These are phyloP conservation scores for Clavispora phyllophila DNA, from an alignment of 805 yeast genomes.

Conservation along the genomic window DNA sequence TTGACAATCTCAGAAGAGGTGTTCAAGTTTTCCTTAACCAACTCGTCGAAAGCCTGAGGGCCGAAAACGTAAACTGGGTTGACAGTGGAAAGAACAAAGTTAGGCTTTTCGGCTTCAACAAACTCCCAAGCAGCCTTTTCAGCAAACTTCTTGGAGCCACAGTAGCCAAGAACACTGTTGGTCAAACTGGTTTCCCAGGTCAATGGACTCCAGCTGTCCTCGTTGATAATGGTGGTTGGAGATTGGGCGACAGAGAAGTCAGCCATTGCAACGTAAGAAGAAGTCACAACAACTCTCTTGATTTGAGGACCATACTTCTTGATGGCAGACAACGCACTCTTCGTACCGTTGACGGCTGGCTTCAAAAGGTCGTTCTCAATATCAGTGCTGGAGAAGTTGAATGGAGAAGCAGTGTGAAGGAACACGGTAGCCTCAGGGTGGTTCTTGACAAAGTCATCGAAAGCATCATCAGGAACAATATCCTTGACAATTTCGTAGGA, in stretches of 20 bases:
- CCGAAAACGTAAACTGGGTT: slow-evolving; percentile 23
- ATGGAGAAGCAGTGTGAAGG: slow-evolving; percentile 5
- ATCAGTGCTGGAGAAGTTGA: neutral
- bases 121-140: slow-evolving; percentile 17
- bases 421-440: slow-evolving; percentile 2
- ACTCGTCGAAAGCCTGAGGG: slow-evolving; percentile 16
- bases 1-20: slow-evolving; percentile 12
- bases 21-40: slow-evolving; percentile 9
- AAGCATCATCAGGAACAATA: neutral
- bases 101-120: slow-evolving; percentile 4
- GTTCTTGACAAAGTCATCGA: slow-evolving; percentile 1
- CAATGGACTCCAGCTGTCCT: slow-evolving; percentile 22
- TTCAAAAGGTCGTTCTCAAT: neutral
- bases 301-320: slow-evolving; percentile 1
- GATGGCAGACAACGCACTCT: slow-evolving; percentile 1
- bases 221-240: slow-evolving; percentile 27
- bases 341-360: slow-evolving; percentile 4
- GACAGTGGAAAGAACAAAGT: slow-evolving; percentile 5
- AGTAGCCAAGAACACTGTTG: slow-evolving; percentile 8
- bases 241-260: slow-evolving; percentile 25
- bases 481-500: slow-evolving; percentile 1
- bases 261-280: slow-evolving; percentile 2
- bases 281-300: slow-evolving; percentile 3
- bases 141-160: slow-evolving; percentile 13
- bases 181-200: slow-evolving; percentile 11